Evolutionary conservation across 2,329 filamentous ascomycete genomes (phyloP).

Genomic region (Epichloe typhina): DNA sequence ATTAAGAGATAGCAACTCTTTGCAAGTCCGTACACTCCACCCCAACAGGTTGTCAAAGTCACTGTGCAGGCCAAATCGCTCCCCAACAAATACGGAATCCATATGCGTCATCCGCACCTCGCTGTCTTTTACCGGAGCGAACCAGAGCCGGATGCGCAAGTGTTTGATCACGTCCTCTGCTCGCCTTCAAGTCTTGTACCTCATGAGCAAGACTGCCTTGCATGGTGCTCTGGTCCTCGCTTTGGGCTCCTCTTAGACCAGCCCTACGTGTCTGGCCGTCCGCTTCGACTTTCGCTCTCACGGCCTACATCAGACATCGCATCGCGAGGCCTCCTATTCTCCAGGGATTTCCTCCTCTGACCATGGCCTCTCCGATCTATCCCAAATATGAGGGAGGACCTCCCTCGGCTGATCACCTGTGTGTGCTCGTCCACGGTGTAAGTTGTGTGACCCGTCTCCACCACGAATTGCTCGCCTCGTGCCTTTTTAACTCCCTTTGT

Average conservation of each 20-base stretch:
- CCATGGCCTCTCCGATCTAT: slow-evolving; percentile 7
- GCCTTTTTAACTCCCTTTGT: not conserved
- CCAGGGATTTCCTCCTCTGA: slow-evolving; percentile 1
- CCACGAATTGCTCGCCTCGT: not conserved
- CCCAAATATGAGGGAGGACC: slow-evolving; percentile 33
- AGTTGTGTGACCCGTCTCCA: slow-evolving; percentile 14
- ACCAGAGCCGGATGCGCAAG: not conserved
- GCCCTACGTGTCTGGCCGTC: slow-evolving; percentile 4
- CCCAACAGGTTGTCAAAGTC: not conserved
- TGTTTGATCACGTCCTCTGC: not conserved
- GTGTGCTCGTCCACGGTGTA: slow-evolving; percentile 67
- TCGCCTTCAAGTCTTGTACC: slow-evolving; percentile 3
- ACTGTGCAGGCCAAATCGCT: not conserved
- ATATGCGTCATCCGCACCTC: not conserved
- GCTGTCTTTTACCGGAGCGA: not conserved
- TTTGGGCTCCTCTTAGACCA: slow-evolving; percentile 6
- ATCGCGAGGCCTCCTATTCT: slow-evolving; percentile 4
- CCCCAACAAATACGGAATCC: not conserved
- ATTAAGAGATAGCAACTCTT: no score
- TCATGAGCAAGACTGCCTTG: slow-evolving; percentile 3
- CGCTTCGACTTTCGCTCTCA: slow-evolving; percentile 9
- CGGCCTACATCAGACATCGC: slow-evolving; percentile 3
- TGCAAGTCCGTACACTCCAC: no score
- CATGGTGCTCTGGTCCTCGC: slow-evolving; percentile 6
- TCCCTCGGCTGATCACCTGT: slow-evolving; percentile 52